Conservation (phyloP, 305 asterid genomes). For the Fraxinus sp. region DNA sequence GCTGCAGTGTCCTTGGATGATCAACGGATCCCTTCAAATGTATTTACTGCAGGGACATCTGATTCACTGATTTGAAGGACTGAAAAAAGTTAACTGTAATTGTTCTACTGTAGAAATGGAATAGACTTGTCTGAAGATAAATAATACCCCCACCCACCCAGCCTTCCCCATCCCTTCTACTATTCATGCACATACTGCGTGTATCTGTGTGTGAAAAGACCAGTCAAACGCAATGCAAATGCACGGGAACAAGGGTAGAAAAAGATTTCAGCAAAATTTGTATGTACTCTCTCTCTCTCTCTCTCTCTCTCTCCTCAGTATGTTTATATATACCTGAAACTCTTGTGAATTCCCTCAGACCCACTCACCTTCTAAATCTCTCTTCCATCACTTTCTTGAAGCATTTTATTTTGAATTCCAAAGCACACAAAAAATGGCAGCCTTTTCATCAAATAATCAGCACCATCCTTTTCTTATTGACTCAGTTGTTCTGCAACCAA, state of each 20-base stretch:
- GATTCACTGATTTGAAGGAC: constrained; percentile 1
- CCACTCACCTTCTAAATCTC: background rate
- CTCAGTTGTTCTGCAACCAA: background rate
- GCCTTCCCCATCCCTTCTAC: background rate
- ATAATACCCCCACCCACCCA: background rate
- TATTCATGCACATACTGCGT: background rate
- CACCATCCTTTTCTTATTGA: constrained; percentile 6
- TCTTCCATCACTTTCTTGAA: constrained; percentile 24
- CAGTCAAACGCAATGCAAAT: constrained; percentile 28
- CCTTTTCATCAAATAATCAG: constrained; percentile 25
- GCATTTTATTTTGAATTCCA: constrained; percentile 19
- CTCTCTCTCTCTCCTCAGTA: background rate
- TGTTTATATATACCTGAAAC: background rate
- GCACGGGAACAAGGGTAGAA: constrained; percentile 17
- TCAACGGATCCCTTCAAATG: background rate
- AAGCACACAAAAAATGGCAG: constrained; percentile 33
- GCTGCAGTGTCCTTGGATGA: background rate
- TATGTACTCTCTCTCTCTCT: background rate
- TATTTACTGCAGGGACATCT: background rate
- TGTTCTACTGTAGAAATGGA: background rate
- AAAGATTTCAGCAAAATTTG: background rate
- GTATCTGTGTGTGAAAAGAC: constrained; percentile 23
- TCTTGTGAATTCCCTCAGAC: constrained; percentile 11
- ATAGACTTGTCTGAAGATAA: constrained; percentile 12
- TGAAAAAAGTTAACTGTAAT: background rate